Base-by-base conservation (phyloP, 345 rosid genomes). In the Acer campestre region DNA sequence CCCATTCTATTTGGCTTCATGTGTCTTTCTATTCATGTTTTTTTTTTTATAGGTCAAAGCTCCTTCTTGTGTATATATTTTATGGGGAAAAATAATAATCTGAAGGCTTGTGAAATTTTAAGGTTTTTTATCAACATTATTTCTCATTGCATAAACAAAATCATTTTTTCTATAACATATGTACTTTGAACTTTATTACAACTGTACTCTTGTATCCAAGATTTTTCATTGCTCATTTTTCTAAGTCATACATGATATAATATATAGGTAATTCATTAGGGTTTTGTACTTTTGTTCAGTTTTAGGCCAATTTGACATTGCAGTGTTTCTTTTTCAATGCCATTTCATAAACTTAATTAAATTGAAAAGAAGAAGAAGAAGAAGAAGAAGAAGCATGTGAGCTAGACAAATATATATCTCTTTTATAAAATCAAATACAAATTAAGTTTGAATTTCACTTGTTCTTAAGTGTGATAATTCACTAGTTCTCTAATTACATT, bases 11-110 rank as follows among this genome's bases (percentile, higher is more conserved):
- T 49, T 18, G 49, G 59, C 12, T 49, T 67, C 64, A 49, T 70
- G 10, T 12, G 72, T 71, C 80, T 61, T 75, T 78, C 71, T 80
- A 44, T 23, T 10, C 9, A 40, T 20, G 38, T 27, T 17, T n/a
- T 46, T 40, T n/a, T 40, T 8, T 22, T 20, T 9, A 27, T 27
- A 46, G 27, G 18, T 25, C 5, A 62, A 25, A 14, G 27, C 42
- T 27, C 1, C 18, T 59, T 59, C 64, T 17, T 48, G 12, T 67
- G 6, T 66, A 38, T 14, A 49, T 49, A 49, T 49, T 2, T 49
- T 42, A 9, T 2, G 16, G 18, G 3, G 14, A 49, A 13, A 49
- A 49, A 49, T 2, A 49, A 13, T 13, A 17, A 25, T 25, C 27
- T 13, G 55, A 49, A 49, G 55, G 55, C 55, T 35, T 35, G 38